Conservation (phyloP, 352 stramenopile species). For the Phytophthora macrochlamydospora region DNA sequence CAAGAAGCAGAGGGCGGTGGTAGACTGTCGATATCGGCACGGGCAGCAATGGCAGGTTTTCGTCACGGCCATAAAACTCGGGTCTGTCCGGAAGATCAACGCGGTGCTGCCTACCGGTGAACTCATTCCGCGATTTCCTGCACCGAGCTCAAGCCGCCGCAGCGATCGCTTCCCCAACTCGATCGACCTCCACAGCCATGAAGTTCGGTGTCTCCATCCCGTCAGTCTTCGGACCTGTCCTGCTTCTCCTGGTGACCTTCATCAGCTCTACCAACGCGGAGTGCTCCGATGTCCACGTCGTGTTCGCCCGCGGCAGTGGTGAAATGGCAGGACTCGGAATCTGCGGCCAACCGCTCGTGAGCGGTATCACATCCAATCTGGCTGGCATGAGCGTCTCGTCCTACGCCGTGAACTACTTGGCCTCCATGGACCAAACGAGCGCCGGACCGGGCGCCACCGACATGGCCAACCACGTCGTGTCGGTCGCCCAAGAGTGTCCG, state of each 20-base stretch:
- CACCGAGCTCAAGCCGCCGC: background rate
- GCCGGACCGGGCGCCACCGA: conserved; percentile 30
- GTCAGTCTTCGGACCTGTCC: conserved; percentile 1
- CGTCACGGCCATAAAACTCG: background rate
- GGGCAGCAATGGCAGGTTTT: background rate
- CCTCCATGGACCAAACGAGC: conserved; percentile 23
- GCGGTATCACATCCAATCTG: conserved; percentile 24
- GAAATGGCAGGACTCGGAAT: conserved; percentile 31
- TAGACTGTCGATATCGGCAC: background rate
- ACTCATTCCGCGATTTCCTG: conserved; percentile 15
- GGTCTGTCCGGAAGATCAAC: background rate
- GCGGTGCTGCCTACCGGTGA: background rate
- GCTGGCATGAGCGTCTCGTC: conserved; percentile 34
- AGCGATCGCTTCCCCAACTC: background rate
- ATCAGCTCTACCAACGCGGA: conserved; percentile 10
- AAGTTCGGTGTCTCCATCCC: conserved; percentile 7
- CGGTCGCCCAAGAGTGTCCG: conserved; percentile 30
- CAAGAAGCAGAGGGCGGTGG: too few relatives aligned
- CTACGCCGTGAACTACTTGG: conserved; percentile 36
- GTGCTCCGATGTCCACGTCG: conserved; percentile 26
- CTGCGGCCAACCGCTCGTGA: conserved; percentile 31
- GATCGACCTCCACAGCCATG: conserved; percentile 2
- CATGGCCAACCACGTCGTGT: conserved; percentile 40
- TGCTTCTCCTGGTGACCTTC: background rate
- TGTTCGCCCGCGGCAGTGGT: conserved; percentile 33